A percentile compares a stretch with the other conserved stretches of the same genome.
Conservation (phyloP, 441 rosid genomes). For the Arabidopsis lyrata region DNA sequence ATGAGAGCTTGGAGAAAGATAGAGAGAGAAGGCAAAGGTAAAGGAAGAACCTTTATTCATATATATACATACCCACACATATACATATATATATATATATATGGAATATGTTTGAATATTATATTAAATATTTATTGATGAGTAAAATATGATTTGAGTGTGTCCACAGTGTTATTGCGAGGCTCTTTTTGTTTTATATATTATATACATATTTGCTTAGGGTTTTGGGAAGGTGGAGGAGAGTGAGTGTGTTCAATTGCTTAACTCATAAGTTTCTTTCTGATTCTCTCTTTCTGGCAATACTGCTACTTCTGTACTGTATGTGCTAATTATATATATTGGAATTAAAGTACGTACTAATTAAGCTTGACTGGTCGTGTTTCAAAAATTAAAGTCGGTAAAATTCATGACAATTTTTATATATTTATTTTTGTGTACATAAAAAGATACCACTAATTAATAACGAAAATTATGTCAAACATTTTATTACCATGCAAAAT, state of each 20-base stretch:
- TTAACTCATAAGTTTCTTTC: constrained; percentile 47
- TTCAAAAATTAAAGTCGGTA: not conserved
- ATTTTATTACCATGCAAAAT: not conserved
- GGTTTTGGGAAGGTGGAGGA: constrained; percentile 44
- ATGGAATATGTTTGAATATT: constrained; percentile 27
- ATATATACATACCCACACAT: constrained; percentile 38
- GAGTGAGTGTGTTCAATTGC: constrained; percentile 39
- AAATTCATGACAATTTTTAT: not conserved
- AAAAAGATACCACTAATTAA: constrained; percentile 1
- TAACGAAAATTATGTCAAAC: constrained; percentile 13
- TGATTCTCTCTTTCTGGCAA: constrained; percentile 40
- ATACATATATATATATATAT: not conserved
- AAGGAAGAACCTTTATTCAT: constrained; percentile 47
- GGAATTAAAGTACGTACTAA: constrained; percentile 13
- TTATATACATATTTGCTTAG: constrained; percentile 38
- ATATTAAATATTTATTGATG: constrained; percentile 8
- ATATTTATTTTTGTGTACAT: not conserved
- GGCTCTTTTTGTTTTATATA: constrained; percentile 44
- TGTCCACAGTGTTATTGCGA: constrained; percentile 33
- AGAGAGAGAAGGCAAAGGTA: constrained; percentile 44
- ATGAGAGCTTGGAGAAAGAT: constrained; percentile 47
- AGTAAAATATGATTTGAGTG: constrained; percentile 37
- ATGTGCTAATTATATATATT: constrained; percentile 1
- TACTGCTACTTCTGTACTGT: constrained; percentile 40
- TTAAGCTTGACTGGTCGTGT: constrained; percentile 27